Base-by-base conservation (phyloP, 768 basidiomycete species). In the Pluteus cervinus region DNA sequence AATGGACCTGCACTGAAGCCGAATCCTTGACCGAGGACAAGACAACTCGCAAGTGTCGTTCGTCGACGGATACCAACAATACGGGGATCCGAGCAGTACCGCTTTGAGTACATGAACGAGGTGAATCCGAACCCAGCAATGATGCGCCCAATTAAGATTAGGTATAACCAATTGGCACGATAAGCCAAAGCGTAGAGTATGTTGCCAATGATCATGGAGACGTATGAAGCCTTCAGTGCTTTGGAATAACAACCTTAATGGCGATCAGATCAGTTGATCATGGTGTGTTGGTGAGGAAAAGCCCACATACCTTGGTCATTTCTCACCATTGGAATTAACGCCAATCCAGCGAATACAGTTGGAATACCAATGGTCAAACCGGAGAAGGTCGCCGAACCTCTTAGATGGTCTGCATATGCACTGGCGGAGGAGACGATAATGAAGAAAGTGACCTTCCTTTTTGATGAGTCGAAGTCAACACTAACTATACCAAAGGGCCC, bases 71-170 rank as follows among this genome's bases (percentile, higher is more conserved):
- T 53, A 18, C 81, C 79, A 12, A 85, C 76, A 37, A 84, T 69
- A n/a, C 74, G 73, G 3, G 76, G 71, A 52, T 84, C 82, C n/a
- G 65, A 71, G 52, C 81, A 84, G 51, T 79, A 84, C 10, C 76
- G 69, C 47, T 81, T 83, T 47, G 57, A 61, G 56, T 81, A 83
- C 78, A 86, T 75, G 63, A 74, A 80, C 18, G 70, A 63, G 3
- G 76, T 69, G 50, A 79, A 81, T 5, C 70, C 70, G 25, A 81
- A 48, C 1, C 81, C 81, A 24, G 62, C 66, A 21, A 82, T 71
- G 36, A 79, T 74, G n/a, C 82, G 77, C 4, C 79, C 80, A 23
- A 83, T 65, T 44, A 86, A 73, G 46, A 83, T 81, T 44, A 84
- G 63, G 53, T 84, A 83, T 8, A 84, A 69, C 52, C 65, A 77